These are phyloP conservation scores for Schizophyllum commune DNA, from an alignment of 1,284 basidiomycete genomes.

Conservation along the genomic window DNA sequence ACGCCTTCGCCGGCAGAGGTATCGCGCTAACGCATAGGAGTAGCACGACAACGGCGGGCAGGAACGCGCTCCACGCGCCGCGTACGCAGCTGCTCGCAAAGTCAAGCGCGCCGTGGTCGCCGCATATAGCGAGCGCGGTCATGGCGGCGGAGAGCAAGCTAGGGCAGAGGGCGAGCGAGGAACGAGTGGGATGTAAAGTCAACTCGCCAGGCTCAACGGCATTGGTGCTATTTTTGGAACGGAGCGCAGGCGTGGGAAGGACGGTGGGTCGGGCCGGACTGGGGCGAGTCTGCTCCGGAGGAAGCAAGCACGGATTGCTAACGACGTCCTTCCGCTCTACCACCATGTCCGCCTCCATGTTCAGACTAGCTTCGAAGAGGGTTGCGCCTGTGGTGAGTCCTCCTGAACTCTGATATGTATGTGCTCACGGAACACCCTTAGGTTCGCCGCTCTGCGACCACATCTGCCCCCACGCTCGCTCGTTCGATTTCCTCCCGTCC, in stretches of 20 bases:
- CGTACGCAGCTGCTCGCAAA: constrained; percentile 46
- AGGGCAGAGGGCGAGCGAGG: not conserved
- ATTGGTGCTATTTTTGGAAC: no score
- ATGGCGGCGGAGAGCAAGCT: not conserved
- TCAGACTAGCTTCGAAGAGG: not conserved
- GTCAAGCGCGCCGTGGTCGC: constrained; percentile 27
- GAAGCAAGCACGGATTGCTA: not conserved
- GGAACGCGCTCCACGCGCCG: constrained; percentile 44
- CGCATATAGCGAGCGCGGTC: constrained; percentile 3
- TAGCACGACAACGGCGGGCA: constrained; percentile 43
- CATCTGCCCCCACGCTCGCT: not conserved
- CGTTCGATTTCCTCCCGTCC: not conserved
- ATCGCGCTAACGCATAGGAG: constrained; percentile 32
- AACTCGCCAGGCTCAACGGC: not conserved
- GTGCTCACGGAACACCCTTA: not conserved
- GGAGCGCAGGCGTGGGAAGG: no score
- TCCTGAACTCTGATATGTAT: not conserved
- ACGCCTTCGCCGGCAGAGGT: constrained; percentile 30
- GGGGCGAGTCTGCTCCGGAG: not conserved
- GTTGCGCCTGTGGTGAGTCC: not conserved
- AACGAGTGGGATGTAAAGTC: not conserved
- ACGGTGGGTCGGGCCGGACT: not conserved
- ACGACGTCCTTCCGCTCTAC: not conserved
- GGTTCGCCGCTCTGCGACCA: not conserved
- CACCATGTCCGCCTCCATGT: not conserved